These are phyloP conservation scores for Pyricularia grisea DNA, from an alignment of 2,329 filamentous ascomycete species.

Conservation along the genomic window DNA sequence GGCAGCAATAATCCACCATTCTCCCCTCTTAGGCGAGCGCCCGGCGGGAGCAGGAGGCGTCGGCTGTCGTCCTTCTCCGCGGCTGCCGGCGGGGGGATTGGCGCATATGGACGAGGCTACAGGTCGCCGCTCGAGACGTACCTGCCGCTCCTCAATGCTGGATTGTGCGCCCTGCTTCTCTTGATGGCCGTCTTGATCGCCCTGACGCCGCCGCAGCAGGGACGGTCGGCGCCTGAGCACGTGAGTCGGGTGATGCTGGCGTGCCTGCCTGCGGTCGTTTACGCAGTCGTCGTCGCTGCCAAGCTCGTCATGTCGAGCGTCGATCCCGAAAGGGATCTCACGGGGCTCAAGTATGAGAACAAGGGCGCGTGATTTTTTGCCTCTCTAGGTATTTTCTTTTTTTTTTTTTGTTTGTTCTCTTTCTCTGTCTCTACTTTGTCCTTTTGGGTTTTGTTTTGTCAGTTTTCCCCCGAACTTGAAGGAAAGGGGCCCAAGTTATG, in stretches of 20 bases:
- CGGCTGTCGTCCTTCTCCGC: slow-evolving; percentile 12
- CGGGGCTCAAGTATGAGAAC: slow-evolving; percentile 52
- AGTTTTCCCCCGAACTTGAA: not conserved
- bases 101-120: slow-evolving; percentile 5
- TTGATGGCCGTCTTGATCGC: slow-evolving; percentile 30
- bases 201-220: slow-evolving; percentile 12
- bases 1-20: not conserved
- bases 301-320: slow-evolving; percentile 60
- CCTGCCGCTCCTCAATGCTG: slow-evolving; percentile 51
- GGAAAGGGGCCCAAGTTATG: not conserved
- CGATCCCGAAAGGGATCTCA: slow-evolving; percentile 57
- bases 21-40: not conserved
- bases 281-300: slow-evolving; percentile 48
- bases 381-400: not conserved
- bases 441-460: too few relatives aligned
- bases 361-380: slow-evolving; percentile 48
- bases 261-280: slow-evolving; percentile 47
- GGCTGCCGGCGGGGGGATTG: not conserved
- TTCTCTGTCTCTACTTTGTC: not conserved
- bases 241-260: slow-evolving; percentile 31
- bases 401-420: not conserved
- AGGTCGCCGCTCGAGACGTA: slow-evolving; percentile 42
- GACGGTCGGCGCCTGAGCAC: not conserved
- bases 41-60: not conserved
- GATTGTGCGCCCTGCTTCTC: slow-evolving; percentile 41